A percentile compares a stretch with the other conserved stretches of the same genome.
Conservation (phyloP, 768 basidiomycete species). For the Lactarius quietus region DNA sequence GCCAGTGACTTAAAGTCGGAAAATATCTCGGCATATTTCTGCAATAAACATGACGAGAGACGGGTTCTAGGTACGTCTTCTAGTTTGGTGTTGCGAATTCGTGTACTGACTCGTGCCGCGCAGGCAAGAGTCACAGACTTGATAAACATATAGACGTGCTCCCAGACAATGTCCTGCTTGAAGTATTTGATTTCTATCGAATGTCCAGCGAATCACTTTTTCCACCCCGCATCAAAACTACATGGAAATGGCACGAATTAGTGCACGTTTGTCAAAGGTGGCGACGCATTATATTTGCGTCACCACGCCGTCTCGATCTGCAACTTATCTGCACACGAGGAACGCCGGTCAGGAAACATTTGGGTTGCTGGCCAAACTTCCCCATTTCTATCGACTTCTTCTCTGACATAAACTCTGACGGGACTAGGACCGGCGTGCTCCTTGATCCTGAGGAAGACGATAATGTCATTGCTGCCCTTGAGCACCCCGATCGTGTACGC, state of each 20-base stretch:
- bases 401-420: too few relatives aligned
- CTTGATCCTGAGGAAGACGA: neutral
- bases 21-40: neutral
- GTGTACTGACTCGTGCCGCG: neutral
- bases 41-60: neutral
- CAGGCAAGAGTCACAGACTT: neutral
- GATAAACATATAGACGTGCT: too few relatives aligned
- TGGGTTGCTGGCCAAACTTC: too few relatives aligned
- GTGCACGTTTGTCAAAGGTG: neutral
- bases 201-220: too few relatives aligned
- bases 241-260: too few relatives aligned
- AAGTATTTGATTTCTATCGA: too few relatives aligned
- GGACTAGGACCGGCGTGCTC: neutral
- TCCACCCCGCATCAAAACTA: neutral
- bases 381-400: too few relatives aligned
- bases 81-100: neutral
- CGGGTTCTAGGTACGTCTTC: neutral
- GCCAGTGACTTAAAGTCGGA: neutral
- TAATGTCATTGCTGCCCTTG: neutral
- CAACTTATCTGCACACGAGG: too few relatives aligned
- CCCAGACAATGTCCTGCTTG: too few relatives aligned
- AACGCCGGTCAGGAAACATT: too few relatives aligned
- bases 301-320: too few relatives aligned
- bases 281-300: neutral
- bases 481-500: neutral